phyloP scores from a whole-genome alignment of 2,329 filamentous ascomycete genomes.

The Alternaria panax region DNA sequence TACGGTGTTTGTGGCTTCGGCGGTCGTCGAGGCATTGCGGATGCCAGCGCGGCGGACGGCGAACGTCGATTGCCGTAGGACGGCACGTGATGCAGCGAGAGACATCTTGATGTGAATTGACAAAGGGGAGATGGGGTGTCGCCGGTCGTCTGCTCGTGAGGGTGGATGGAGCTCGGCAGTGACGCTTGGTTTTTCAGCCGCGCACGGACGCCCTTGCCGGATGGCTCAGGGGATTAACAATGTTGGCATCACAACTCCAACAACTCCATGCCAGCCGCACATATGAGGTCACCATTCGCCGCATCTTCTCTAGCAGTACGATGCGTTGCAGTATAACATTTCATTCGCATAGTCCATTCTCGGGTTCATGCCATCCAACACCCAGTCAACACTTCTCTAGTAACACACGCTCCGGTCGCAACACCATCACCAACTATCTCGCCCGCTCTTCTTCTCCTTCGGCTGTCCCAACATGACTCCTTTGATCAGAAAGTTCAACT shows the following conservation, averaged over 20 bases:
- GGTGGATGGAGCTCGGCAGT: constrained; percentile 25
- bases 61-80: constrained; percentile 55
- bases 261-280: not conserved
- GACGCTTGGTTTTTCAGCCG: constrained; percentile 30
- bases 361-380: not conserved
- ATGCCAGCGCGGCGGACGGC: constrained; percentile 52
- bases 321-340: not conserved
- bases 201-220: constrained; percentile 22
- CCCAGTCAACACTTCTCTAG: not conserved
- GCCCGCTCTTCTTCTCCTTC: constrained; percentile 18
- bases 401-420: not conserved
- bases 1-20: constrained; percentile 55
- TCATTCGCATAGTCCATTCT: not conserved
- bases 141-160: constrained; percentile 21
- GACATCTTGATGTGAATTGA: constrained; percentile 53
- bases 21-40: constrained; percentile 59
- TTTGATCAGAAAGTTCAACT: constrained; percentile 53
- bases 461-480: constrained; percentile 25
- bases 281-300: not conserved
- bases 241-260: constrained; percentile 11
- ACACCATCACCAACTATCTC: constrained; percentile 10
- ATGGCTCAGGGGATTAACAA: constrained; percentile 20
- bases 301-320: not conserved
- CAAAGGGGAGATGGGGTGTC: constrained; percentile 28
- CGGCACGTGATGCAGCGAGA: constrained; percentile 55